phyloP scores from a whole-genome alignment of 2,329 filamentous ascomycete species.

The Penicillium expansum region DNA sequence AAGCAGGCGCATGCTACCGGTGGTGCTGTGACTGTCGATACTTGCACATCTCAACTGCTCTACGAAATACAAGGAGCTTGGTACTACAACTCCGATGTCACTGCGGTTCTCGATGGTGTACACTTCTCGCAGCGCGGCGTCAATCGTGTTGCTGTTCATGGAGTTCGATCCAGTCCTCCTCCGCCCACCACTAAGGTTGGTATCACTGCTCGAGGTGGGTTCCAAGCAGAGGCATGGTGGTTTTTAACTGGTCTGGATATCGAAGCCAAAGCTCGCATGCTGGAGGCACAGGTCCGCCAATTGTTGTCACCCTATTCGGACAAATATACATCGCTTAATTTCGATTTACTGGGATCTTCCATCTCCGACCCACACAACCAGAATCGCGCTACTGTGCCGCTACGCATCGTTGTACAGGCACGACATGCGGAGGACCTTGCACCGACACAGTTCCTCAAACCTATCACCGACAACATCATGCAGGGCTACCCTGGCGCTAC shows the following conservation, averaged over 20 bases:
- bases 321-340: conserved; percentile 32
- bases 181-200: conserved; percentile 53
- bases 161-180: conserved; percentile 45
- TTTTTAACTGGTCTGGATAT: conserved; percentile 48
- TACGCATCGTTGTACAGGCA: conserved; percentile 49
- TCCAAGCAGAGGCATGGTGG: conserved; percentile 48
- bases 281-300: conserved; percentile 46
- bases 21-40: conserved; percentile 49
- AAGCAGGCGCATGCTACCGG: conserved; percentile 41
- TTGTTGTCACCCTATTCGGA: conserved; percentile 34
- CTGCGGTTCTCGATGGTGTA: conserved; percentile 51
- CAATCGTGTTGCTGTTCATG: conserved; percentile 51
- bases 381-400: conserved; percentile 43
- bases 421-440: conserved; percentile 36
- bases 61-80: conserved; percentile 57
- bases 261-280: conserved; percentile 46
- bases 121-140: conserved; percentile 52
- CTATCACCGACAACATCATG: conserved; percentile 42
- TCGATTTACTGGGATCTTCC: conserved; percentile 31
- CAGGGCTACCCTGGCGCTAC: conserved; percentile 41
- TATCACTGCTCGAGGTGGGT: conserved; percentile 47
- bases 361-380: conserved; percentile 38
- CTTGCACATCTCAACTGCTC: conserved; percentile 52
- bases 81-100: conserved; percentile 60
- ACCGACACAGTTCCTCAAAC: conserved; percentile 35